Conservation (phyloP, 208 protist genomes). For the Trypanosoma avium region DNA sequence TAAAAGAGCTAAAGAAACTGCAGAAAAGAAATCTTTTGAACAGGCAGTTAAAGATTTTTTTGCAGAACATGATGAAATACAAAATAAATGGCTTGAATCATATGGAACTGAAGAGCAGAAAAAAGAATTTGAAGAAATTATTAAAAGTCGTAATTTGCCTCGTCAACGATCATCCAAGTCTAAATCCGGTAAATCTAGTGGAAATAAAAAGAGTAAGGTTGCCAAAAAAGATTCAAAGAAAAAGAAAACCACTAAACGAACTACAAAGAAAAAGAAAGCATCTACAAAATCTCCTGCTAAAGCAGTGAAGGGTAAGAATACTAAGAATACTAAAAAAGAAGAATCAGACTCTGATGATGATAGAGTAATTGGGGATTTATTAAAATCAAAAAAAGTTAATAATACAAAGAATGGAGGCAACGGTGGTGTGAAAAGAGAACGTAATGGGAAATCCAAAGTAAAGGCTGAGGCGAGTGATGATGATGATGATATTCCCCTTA, state of each 20-base stretch:
- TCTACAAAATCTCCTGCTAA: constrained; percentile 12
- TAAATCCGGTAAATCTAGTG: constrained; percentile 22
- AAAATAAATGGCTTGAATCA: constrained; percentile 84
- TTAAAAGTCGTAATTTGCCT: constrained; percentile 58
- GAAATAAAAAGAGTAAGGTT: constrained; percentile 14
- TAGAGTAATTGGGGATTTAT: constrained; percentile 24
- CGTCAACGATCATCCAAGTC: constrained; percentile 25
- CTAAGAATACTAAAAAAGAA: constrained; percentile 51
- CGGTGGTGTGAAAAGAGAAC: constrained; percentile 31
- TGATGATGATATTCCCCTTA: constrained; percentile 72
- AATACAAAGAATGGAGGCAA: constrained; percentile 24
- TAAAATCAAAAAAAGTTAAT: constrained; percentile 20
- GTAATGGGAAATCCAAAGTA: constrained; percentile 13
- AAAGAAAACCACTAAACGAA: constrained; percentile 30
- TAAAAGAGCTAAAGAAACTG: constrained; percentile 53
- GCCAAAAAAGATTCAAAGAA: constrained; percentile 34
- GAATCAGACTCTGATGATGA: constrained; percentile 28
- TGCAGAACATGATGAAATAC: constrained; percentile 82
- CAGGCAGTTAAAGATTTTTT: constrained; percentile 83
- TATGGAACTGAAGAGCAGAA: constrained; percentile 90
- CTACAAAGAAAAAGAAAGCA: constrained; percentile 29
- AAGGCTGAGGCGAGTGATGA: constrained; percentile 53
- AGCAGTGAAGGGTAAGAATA: constrained; percentile 5
- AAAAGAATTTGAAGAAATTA: constrained; percentile 80
- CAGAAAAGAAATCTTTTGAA: constrained; percentile 70